Percentiles rank a stretch among this genome's conserved stretches.
These are phyloP conservation scores for Penicillium sp. DNA, from an alignment of 2,329 filamentous ascomycete species.

Conservation along the genomic window DNA sequence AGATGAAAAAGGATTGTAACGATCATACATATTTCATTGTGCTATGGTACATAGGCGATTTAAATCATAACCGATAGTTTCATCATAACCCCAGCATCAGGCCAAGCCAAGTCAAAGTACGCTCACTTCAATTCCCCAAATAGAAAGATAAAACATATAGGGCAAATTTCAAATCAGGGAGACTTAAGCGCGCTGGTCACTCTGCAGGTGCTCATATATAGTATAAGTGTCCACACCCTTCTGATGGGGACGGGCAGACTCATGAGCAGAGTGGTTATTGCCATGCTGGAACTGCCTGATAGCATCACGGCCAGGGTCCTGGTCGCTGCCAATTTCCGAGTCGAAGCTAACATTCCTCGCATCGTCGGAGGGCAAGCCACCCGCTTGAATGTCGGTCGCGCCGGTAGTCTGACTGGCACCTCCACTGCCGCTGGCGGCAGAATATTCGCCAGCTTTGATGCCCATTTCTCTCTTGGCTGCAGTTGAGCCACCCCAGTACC, in stretches of 20 bases:
- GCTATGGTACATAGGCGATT: conserved; percentile 13
- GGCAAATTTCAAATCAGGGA: neutral
- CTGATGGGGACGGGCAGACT: conserved; percentile 25
- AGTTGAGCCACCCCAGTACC: conserved; percentile 36
- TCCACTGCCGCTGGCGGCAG: conserved; percentile 26
- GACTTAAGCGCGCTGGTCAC: conserved; percentile 29
- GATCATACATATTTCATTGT: neutral
- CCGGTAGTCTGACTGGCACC: conserved; percentile 23
- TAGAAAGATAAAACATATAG: neutral
- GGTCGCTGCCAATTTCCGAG: conserved; percentile 51
- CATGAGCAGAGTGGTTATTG: conserved; percentile 27
- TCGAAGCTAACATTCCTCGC: conserved; percentile 51
- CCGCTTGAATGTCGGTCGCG: conserved; percentile 31
- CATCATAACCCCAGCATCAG: conserved; percentile 4
- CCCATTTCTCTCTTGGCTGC: conserved; percentile 31
- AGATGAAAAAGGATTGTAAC: neutral
- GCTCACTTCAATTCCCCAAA: conserved; percentile 7
- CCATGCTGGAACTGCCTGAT: conserved; percentile 34
- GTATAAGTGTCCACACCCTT: conserved; percentile 23
- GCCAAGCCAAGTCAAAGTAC: conserved; percentile 3
- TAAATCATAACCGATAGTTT: conserved; percentile 1
- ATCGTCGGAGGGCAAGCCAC: conserved; percentile 40
- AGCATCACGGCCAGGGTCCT: conserved; percentile 55
- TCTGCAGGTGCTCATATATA: conserved; percentile 23
- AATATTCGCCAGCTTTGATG: conserved; percentile 21